Evolutionary conservation across 805 yeast genomes (phyloP), one percentile per base, ranked within the genome.

Genomic region (Yamadazyma scolyti): DNA sequence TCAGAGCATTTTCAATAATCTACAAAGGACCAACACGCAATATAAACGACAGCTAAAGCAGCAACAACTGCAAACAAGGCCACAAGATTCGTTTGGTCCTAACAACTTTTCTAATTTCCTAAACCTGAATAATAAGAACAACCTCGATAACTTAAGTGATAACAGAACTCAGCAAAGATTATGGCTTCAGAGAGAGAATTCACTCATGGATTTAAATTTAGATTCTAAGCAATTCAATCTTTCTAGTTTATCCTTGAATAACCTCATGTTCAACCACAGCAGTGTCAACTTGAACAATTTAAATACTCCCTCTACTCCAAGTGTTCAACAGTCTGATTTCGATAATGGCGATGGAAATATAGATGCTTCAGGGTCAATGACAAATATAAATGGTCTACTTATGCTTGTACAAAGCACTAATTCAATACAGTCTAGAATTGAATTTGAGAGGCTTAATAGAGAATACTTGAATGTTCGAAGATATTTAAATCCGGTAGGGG

Each of bases 151-250:
- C n/a, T 14, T 27, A 6, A 16, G 28, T 22, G 40, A 36, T 26
- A 42, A 34, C 1, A 68, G 95, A 58, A 84, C 95, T 0, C 95
- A 86, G 49, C 93, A 83, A 49, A 73, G 79, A 40, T 67, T 87
- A 30, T 85, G 95, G 95, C 61, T 86, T 20, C 95, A 83, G 52
- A 65, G 90, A 42, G 90, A 83, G 43, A 80, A 75, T 45, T 77
- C 85, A 2, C 60, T 82, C 24, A 61, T 80, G 58, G 89, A 81
- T 50, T 55, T 79, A 31, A 61, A 59, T 3, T 48, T 50, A 20
- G 69, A 62, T 37, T 37, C 56, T 8, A 42, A 41, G 23, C 52
- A 52, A 20, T 36, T 54, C 25, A 65, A 63, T 39, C 54, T 65
- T 18, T 65, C 71, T 12, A 61, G 54, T 28, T 39, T 65, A 25